Percentiles rank a stretch among this genome's conserved stretches.
These are phyloP conservation scores for Aspergillus novoparasiticus DNA, from an alignment of 2,329 filamentous ascomycete species.

Conservation along the genomic window DNA sequence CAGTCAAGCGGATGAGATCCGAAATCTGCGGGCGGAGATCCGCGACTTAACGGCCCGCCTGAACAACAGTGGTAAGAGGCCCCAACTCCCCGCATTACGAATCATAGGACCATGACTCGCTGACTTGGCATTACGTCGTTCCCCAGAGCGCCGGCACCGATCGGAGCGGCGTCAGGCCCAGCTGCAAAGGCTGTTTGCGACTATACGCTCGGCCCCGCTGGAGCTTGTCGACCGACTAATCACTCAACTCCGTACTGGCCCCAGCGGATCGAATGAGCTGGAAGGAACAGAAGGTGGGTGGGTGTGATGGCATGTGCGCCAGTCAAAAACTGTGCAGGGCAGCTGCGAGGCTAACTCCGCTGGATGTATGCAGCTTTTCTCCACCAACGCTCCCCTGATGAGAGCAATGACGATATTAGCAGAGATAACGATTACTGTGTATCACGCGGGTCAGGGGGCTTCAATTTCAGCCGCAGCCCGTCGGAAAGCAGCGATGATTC, in stretches of 20 bases:
- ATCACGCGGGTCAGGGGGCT: not conserved
- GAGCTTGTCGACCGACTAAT: slow-evolving; percentile 35
- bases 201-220: slow-evolving; percentile 36
- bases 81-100: not conserved
- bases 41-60: slow-evolving; percentile 32
- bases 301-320: not conserved
- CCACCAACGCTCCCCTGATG: not conserved
- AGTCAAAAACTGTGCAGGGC: not conserved
- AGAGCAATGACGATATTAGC: slow-evolving; percentile 14
- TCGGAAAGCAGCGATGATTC: slow-evolving; percentile 29
- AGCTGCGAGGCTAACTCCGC: not conserved
- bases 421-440: slow-evolving; percentile 15
- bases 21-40: slow-evolving; percentile 38
- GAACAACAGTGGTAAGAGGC: slow-evolving; percentile 28
- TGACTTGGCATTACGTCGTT: not conserved
- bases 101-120: not conserved
- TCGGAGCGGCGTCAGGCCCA: slow-evolving; percentile 31
- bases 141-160: slow-evolving; percentile 19
- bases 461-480: slow-evolving; percentile 14
- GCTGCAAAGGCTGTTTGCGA: slow-evolving; percentile 37
- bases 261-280: slow-evolving; percentile 24
- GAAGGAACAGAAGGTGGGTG: slow-evolving; percentile 29
- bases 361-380: not conserved
- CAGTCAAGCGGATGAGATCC: slow-evolving; percentile 41
- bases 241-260: slow-evolving; percentile 29